Evolutionary conservation across 805 yeast species (phyloP).

Genomic region (Hanseniaspora meyeri): DNA sequence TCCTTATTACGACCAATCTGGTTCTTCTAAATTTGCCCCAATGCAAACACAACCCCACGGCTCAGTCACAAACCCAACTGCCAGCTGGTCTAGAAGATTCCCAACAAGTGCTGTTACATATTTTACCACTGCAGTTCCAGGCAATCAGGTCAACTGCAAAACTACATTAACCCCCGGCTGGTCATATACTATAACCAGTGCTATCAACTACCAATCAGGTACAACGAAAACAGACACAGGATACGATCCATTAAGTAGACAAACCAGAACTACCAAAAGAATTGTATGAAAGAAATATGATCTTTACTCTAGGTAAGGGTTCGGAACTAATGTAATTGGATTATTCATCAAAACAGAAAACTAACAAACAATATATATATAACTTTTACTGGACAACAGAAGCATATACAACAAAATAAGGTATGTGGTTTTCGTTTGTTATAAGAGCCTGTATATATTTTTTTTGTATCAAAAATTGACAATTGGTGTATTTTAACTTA

Average conservation of each 20-base stretch:
- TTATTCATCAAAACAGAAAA: too few relatives aligned
- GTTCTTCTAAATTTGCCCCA: conserved; percentile 68
- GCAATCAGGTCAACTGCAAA: conserved; percentile 17
- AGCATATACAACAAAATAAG: too few relatives aligned
- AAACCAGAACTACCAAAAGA: conserved; percentile 23
- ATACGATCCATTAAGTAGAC: conserved; percentile 45
- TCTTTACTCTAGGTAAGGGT: not conserved
- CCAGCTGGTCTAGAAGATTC: conserved; percentile 43
- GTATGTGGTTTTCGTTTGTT: not conserved
- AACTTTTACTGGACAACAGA: too few relatives aligned
- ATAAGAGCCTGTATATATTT: not conserved
- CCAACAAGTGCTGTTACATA: conserved; percentile 56
- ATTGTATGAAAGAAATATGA: conserved; percentile 1
- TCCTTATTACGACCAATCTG: conserved; percentile 66
- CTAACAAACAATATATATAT: not conserved
- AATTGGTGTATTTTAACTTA: not conserved
- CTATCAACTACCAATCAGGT: conserved; percentile 53
- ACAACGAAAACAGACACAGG: conserved; percentile 46
- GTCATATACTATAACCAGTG: conserved; percentile 51
- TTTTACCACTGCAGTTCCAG: conserved; percentile 29
- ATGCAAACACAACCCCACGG: conserved; percentile 83
- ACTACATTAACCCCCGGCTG: conserved; percentile 80
- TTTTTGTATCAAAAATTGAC: not conserved
- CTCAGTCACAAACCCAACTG: conserved; percentile 44
- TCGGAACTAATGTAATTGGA: not conserved